phyloP scores from a whole-genome alignment of 192 early-diverging fungal species.

The Coemansia sp. region DNA sequence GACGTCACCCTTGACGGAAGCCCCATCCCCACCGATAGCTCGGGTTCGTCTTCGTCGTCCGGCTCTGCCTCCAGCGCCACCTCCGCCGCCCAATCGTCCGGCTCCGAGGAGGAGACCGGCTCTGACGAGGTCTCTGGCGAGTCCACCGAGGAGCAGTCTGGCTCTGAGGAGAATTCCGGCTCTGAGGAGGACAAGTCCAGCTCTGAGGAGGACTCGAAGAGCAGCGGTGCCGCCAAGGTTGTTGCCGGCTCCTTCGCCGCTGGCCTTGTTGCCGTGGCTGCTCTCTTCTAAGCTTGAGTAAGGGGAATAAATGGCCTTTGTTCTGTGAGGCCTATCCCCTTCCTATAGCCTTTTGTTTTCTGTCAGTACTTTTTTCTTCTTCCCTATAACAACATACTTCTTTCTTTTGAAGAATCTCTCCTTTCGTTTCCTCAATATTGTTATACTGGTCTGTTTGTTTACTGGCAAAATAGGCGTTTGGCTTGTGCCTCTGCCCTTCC shows the following conservation, averaged over 20 bases:
- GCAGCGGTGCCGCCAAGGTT: constrained; percentile 31
- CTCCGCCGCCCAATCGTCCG: constrained; percentile 2
- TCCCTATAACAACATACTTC: no score
- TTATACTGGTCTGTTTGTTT: not conserved
- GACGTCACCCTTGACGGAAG: constrained; percentile 45
- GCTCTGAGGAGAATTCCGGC: not conserved
- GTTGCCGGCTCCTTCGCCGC: constrained; percentile 30
- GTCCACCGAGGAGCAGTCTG: constrained; percentile 5
- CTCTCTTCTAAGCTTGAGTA: constrained; percentile 26
- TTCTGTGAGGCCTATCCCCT: not conserved
- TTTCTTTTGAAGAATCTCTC: not conserved
- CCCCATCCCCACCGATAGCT: constrained; percentile 9
- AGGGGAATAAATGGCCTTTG: not conserved
- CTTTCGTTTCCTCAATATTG: not conserved
- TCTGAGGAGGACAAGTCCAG: constrained; percentile 7
- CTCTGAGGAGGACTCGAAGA: constrained; percentile 8
- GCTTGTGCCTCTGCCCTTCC: no score
- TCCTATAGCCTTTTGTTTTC: not conserved
- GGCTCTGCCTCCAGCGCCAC: not conserved
- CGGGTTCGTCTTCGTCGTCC: not conserved
- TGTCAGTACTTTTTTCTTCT: constrained; percentile 4
- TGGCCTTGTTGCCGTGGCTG: constrained; percentile 35
- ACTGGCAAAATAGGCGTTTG: not conserved
- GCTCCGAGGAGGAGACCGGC: constrained; percentile 7
- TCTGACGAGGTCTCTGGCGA: constrained; percentile 8